phyloP scores from a whole-genome alignment of 2,329 filamentous ascomycete species.

The Lachnellula occidentalis region DNA sequence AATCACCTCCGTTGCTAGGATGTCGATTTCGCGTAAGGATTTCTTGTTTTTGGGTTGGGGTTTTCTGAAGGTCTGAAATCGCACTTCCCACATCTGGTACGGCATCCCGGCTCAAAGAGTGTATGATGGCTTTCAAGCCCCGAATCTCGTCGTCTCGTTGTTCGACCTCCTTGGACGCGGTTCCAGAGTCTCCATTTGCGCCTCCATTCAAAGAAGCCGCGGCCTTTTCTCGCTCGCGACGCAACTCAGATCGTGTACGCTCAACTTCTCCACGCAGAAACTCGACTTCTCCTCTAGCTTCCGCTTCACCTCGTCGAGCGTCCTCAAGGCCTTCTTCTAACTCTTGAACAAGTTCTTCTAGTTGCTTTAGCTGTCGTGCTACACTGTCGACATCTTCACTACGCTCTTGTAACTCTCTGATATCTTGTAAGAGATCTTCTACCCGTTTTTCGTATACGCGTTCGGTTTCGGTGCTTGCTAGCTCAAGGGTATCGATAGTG shows the following conservation, averaged over 20 bases:
- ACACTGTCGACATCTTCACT: constrained; percentile 89
- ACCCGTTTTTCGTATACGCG: constrained; percentile 93
- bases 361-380: constrained; percentile 83
- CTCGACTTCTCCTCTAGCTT: constrained; percentile 92
- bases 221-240: constrained; percentile 80
- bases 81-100: constrained; percentile 25
- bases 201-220: constrained; percentile 53
- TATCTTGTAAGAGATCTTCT: constrained; percentile 75
- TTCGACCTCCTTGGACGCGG: constrained; percentile 69
- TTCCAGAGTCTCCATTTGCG: constrained; percentile 38
- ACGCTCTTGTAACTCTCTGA: constrained; percentile 74
- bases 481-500: constrained; percentile 92
- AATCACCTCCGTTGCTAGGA: constrained; percentile 45
- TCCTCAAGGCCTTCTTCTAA: constrained; percentile 96
- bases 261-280: constrained; percentile 94
- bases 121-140: constrained; percentile 95
- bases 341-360: constrained; percentile 94
- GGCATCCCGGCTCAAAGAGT: constrained; percentile 80
- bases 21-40: constrained; percentile 14
- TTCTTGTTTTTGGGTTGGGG: constrained; percentile 25
- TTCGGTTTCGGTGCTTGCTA: constrained; percentile 93
- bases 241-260: constrained; percentile 78
- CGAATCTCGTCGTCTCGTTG: constrained; percentile 97
- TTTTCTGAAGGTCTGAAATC: constrained; percentile 25
- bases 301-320: constrained; percentile 86